Conservation (phyloP, 345 rosid species). For the Geranium rotundifolium region DNA sequence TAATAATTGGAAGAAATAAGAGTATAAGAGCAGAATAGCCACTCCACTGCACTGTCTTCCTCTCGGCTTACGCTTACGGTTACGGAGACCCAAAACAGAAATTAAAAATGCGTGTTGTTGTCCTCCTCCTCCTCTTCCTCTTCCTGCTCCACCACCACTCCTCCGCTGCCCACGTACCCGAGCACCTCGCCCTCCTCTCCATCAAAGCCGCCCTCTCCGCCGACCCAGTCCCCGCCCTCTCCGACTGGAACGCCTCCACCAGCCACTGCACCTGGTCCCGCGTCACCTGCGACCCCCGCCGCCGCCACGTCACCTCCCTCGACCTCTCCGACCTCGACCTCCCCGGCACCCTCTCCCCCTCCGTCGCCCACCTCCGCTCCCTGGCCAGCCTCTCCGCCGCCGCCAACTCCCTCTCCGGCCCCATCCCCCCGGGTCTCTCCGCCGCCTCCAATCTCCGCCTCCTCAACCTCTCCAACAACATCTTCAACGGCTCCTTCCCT, state of each 20-base stretch:
- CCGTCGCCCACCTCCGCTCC: constrained; percentile 44
- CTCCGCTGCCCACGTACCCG: constrained; percentile 36
- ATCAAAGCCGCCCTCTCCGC: constrained; percentile 49
- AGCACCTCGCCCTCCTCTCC: constrained; percentile 53
- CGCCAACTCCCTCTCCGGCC: constrained; percentile 49
- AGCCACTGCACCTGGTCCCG: constrained; percentile 53
- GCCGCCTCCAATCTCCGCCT: constrained; percentile 42
- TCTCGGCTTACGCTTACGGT: too few relatives aligned
- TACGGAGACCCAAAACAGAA: neutral
- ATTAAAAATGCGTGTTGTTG: neutral
- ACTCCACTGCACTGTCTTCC: too few relatives aligned
- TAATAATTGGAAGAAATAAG: too few relatives aligned
- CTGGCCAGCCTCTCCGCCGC: constrained; percentile 56
- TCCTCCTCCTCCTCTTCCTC: constrained; percentile 22
- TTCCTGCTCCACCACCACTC: constrained; percentile 12
- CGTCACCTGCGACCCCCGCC: constrained; percentile 66
- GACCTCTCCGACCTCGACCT: constrained; percentile 59
- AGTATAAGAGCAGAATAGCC: too few relatives aligned
- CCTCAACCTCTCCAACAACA: too few relatives aligned
- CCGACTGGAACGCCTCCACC: constrained; percentile 49
- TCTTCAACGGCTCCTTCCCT: constrained; percentile 70
- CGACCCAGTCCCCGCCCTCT: constrained; percentile 38
- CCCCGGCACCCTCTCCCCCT: constrained; percentile 56
- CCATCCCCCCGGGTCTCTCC: constrained; percentile 55
- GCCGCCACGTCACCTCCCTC: constrained; percentile 51